Evolutionary conservation across 768 basidiomycete species (phyloP).

Genomic region (Terana coerulea): DNA sequence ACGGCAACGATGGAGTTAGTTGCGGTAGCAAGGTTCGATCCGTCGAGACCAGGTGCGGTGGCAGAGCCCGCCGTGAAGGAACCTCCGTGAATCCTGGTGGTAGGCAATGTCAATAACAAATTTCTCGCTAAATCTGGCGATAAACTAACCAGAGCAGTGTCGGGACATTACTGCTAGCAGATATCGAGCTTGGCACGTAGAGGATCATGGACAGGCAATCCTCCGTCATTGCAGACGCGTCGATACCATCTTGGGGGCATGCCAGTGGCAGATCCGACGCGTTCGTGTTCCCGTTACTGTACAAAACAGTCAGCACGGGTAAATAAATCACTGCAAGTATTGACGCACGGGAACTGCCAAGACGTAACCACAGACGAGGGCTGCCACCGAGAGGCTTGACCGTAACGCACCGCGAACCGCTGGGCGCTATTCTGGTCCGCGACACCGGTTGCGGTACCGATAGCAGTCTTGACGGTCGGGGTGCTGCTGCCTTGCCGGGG

Average conservation of each 20-base stretch:
- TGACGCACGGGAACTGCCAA: conserved; percentile 63
- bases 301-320: conserved; percentile 3
- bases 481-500: conserved; percentile 30
- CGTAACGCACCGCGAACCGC: conserved; percentile 68
- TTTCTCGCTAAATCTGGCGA: too few relatives aligned
- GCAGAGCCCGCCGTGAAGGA: conserved; percentile 73
- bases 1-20: conserved; percentile 78
- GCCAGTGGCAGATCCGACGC: conserved; percentile 56
- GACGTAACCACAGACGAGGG: conserved; percentile 47
- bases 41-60: conserved; percentile 70
- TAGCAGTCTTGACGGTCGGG: conserved; percentile 38
- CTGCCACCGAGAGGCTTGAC: conserved; percentile 56
- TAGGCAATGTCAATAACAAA: neutral
- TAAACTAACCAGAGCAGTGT: conserved; percentile 57
- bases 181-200: conserved; percentile 54
- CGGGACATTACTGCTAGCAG: conserved; percentile 33
- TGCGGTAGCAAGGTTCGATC: conserved; percentile 64
- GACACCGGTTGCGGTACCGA: conserved; percentile 56
- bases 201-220: conserved; percentile 81
- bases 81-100: conserved; percentile 78
- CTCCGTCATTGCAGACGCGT: conserved; percentile 53
- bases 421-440: conserved; percentile 43
- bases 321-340: neutral
- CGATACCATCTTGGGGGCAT: conserved; percentile 63
- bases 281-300: conserved; percentile 49